Evolutionary conservation across 2,329 filamentous ascomycete species (phyloP).

Genomic region (Stagonosporopsis cucurbitacearum): DNA sequence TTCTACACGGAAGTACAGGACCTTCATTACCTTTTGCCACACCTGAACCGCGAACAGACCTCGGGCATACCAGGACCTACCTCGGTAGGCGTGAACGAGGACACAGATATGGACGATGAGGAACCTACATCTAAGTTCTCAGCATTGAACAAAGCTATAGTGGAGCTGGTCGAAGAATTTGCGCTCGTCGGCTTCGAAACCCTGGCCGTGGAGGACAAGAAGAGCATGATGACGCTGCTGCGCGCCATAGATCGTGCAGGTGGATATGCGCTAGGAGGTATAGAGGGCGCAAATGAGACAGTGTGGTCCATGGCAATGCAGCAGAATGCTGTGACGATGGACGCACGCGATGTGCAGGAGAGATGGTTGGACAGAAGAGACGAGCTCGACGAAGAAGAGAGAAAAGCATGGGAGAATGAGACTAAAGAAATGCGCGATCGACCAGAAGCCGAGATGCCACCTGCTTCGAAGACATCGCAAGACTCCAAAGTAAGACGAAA

Average conservation of each 20-base stretch:
- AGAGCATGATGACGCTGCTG: conserved; percentile 92
- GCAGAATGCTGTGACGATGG: conserved; percentile 71
- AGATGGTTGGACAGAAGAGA: conserved; percentile 92
- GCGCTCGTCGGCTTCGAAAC: conserved; percentile 91
- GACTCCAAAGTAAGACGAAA: conserved; percentile 8
- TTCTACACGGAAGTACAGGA: conserved; percentile 98
- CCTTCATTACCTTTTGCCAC: conserved; percentile 80
- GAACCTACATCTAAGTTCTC: conserved; percentile 70
- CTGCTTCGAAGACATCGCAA: neutral
- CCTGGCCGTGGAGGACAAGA: conserved; percentile 93
- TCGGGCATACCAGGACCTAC: conserved; percentile 46
- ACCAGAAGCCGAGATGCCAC: conserved; percentile 17
- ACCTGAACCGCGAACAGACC: conserved; percentile 75
- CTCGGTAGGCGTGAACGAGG: conserved; percentile 8
- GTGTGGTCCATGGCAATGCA: conserved; percentile 98
- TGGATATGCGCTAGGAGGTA: conserved; percentile 89
- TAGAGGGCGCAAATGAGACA: conserved; percentile 91
- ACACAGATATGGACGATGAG: conserved; percentile 54
- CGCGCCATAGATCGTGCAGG: conserved; percentile 89
- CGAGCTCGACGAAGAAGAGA: conserved; percentile 82
- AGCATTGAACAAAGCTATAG: conserved; percentile 83
- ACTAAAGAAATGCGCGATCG: conserved; percentile 55
- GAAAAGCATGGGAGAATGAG: conserved; percentile 76
- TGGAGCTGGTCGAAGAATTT: conserved; percentile 87
- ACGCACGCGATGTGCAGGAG: conserved; percentile 90